Percentiles rank a stretch among this genome's conserved stretches.
These are phyloP conservation scores for Neofusicoccum laricinum DNA, from an alignment of 2,329 filamentous ascomycete genomes.

Conservation along the genomic window DNA sequence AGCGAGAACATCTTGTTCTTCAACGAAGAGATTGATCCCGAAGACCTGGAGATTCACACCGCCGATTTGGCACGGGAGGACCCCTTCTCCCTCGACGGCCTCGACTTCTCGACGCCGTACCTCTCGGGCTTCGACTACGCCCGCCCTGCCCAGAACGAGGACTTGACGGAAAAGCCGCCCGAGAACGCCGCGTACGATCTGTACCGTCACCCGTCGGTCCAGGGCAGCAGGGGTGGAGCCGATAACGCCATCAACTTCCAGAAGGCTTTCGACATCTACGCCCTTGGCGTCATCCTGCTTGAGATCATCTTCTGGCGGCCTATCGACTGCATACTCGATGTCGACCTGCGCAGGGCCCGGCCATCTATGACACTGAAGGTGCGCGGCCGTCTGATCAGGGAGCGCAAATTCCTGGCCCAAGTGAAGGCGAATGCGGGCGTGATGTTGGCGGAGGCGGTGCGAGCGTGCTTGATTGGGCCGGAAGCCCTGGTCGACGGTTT, in stretches of 20 bases:
- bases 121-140: constrained; percentile 57
- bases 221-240: constrained; percentile 27
- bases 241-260: constrained; percentile 32
- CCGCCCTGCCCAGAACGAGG: constrained; percentile 49
- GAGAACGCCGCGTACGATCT: constrained; percentile 47
- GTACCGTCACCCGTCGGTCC: constrained; percentile 50
- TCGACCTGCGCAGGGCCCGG: constrained; percentile 37
- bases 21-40: constrained; percentile 22
- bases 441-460: constrained; percentile 26
- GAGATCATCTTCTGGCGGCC: constrained; percentile 55
- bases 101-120: constrained; percentile 43
- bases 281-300: constrained; percentile 51
- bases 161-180: constrained; percentile 50
- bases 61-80: too few species aligned
- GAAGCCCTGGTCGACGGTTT: constrained; percentile 24
- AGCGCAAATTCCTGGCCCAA: constrained; percentile 22
- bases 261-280: constrained; percentile 54
- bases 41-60: background rate
- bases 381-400: constrained; percentile 27
- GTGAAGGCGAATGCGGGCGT: constrained; percentile 29
- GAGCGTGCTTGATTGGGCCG: constrained; percentile 30
- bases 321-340: constrained; percentile 43
- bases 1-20: constrained; percentile 56
- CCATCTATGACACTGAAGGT: constrained; percentile 40
- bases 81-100: background rate